Percentiles rank a stretch among this genome's conserved stretches.
These are phyloP conservation scores for Candida palmyrensis DNA, from an alignment of 805 yeast genomes.

Conservation along the genomic window DNA sequence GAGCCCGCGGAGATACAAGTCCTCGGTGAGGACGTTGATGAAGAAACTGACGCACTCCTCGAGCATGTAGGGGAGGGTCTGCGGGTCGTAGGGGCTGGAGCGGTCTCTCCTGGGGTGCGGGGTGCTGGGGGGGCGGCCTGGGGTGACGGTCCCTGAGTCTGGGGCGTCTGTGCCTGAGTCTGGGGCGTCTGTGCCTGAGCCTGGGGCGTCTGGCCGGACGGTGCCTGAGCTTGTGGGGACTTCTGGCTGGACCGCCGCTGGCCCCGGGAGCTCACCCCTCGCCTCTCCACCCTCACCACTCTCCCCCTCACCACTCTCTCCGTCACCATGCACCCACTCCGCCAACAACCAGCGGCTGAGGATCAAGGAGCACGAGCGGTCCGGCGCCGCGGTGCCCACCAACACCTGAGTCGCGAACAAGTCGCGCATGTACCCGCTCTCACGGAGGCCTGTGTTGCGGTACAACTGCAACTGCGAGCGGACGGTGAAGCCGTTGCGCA, in stretches of 20 bases:
- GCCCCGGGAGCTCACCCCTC: too few relatives aligned
- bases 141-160: too few relatives aligned
- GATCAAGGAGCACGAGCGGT: slow-evolving; percentile 50
- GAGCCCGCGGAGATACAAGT: slow-evolving; percentile 49
- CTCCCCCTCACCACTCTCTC: slow-evolving; percentile 32
- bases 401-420: slow-evolving; percentile 67
- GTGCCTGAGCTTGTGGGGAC: too few relatives aligned
- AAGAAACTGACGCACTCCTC: slow-evolving; percentile 75
- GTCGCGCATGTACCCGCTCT: slow-evolving; percentile 77
- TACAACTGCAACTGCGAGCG: slow-evolving; percentile 77
- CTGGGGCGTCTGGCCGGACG: too few relatives aligned
- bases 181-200: too few relatives aligned
- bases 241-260: too few relatives aligned
- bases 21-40: slow-evolving; percentile 65
- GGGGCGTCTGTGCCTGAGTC: too few relatives aligned
- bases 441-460: slow-evolving; percentile 72
- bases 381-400: slow-evolving; percentile 45
- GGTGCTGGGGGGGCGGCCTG: too few relatives aligned
- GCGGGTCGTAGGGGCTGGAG: slow-evolving; percentile 35
- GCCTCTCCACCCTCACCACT: slow-evolving; percentile 11
- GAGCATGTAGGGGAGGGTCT: slow-evolving; percentile 55
- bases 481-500: slow-evolving; percentile 82
- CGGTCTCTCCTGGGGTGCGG: too few relatives aligned
- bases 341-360: slow-evolving; percentile 66
- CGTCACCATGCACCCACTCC: slow-evolving; percentile 18